Base-by-base conservation (phyloP, 1,284 basidiomycete genomes). In the Cryptococcus sp. region DNA sequence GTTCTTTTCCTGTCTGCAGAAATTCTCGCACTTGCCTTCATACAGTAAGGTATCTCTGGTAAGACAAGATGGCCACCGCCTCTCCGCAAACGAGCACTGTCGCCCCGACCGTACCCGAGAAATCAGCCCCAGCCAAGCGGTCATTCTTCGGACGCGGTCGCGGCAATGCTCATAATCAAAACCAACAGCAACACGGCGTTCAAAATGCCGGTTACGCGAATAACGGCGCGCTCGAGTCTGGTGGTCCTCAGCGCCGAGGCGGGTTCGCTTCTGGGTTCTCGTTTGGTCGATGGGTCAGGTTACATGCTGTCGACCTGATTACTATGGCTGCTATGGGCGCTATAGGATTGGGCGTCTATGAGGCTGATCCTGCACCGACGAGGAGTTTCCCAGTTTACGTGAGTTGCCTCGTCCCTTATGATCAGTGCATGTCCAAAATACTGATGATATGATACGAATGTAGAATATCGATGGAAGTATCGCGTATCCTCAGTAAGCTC, bases 321-420 rank as follows among this genome's bases (percentile, higher is more conserved):
- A 75, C 73, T 20, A 74, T 77, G 72, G 74, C 72, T 2, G 70
- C 70, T 1, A 72, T 76, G 64, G 75, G 75, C 7, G 76, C 76
- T 2, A 62, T 84, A 49, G 82, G 81, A 0, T 69, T 84, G 23
- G 83, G 83, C 5, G 79, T 85, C 5, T 84, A 85, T 66, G 45
- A 69, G 78, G 80, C 79, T 8, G 59, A 68, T 45, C 76, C 76
- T 0, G 74, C 76, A 3, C 76, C 77, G 11, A 64, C 67, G 0
- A 57, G 73, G 26, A 64, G 59, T 22, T 78, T 77, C 61, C 73
- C 75, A 0, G 59, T 80, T 49, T 73, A 65, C 23, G 72, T 70
- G 51, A 54, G 61, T 45, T 59, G 67, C 23, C 22, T 50, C 19
- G 19, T 34, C 5, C 29, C 29, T 34, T 13, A 10, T 34, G 29